These are phyloP conservation scores for Coemansia sp. DNA, from an alignment of 192 early-diverging fungal genomes.

Conservation along the genomic window DNA sequence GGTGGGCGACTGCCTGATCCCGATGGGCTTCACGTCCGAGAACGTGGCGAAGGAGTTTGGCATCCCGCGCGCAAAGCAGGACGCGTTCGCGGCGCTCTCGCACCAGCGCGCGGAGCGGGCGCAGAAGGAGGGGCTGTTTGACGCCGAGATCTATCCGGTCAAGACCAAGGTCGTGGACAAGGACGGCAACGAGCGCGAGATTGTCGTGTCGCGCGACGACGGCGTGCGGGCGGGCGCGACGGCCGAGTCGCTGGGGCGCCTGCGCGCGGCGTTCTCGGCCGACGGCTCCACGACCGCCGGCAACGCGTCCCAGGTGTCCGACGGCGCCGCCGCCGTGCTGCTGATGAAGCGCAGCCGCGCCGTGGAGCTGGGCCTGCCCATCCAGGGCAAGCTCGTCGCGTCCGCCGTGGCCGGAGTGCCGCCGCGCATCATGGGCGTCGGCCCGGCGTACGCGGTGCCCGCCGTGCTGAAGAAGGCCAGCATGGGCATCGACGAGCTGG, in stretches of 20 bases:
- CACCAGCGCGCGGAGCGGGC: slow-evolving; percentile 82
- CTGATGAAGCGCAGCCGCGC: slow-evolving; percentile 93
- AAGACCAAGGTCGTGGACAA: slow-evolving; percentile 70
- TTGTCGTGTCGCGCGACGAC: slow-evolving; percentile 83
- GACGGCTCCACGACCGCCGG: slow-evolving; percentile 90
- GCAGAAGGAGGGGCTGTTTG: slow-evolving; percentile 87
- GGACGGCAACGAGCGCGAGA: slow-evolving; percentile 71
- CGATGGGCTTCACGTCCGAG: slow-evolving; percentile 95
- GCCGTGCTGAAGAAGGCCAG: slow-evolving; percentile 78
- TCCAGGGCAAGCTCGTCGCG: slow-evolving; percentile 84
- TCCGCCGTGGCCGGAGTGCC: slow-evolving; percentile 90
- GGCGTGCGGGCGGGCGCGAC: slow-evolving; percentile 83
- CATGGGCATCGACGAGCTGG: slow-evolving; percentile 73
- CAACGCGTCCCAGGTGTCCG: slow-evolving; percentile 96
- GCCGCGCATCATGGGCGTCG: slow-evolving; percentile 95
- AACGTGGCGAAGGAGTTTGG: slow-evolving; percentile 91
- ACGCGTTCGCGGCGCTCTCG: slow-evolving; percentile 83
- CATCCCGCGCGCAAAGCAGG: slow-evolving; percentile 84
- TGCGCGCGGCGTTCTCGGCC: slow-evolving; percentile 84
- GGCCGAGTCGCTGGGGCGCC: slow-evolving; percentile 74
- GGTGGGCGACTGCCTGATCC: slow-evolving; percentile 82
- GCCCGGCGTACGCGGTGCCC: slow-evolving; percentile 94
- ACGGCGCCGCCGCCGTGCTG: slow-evolving; percentile 94
- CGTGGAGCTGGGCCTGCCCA: slow-evolving; percentile 78
- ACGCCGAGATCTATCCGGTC: slow-evolving; percentile 88